phyloP scores from a whole-genome alignment of 176 grass and related monocot genomes.

The Oryza rufipogon region DNA sequence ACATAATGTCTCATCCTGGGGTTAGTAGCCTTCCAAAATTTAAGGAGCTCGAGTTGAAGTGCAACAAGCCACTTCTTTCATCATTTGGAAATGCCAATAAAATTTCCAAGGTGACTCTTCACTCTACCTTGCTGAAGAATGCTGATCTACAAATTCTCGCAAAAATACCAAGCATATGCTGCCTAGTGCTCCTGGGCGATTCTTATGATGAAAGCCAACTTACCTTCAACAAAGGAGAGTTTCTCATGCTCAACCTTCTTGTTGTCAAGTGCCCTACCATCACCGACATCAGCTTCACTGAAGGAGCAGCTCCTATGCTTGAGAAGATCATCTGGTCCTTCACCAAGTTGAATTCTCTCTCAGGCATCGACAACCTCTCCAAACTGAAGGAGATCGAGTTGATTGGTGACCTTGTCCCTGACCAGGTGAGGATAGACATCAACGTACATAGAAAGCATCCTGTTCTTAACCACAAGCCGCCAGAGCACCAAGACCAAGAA shows the following conservation, averaged over 20 bases:
- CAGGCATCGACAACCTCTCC: background rate
- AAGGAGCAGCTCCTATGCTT: background rate
- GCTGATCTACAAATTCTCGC: no score
- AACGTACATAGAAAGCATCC: no score
- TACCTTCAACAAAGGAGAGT: no score
- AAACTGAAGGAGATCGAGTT: background rate
- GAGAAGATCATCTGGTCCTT: slow-evolving; percentile 2
- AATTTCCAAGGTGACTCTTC: no score
- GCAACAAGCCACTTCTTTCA: background rate
- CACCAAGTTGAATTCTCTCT: background rate
- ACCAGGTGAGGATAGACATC: background rate
- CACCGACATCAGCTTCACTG: background rate
- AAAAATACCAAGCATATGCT: no score
- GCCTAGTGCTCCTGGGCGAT: no score
- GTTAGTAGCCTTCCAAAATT: background rate
- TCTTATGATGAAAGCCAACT: no score
- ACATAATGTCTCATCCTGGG: background rate
- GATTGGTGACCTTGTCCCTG: background rate
- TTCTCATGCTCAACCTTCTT: background rate
- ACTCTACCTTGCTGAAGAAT: no score
- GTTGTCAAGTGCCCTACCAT: background rate
- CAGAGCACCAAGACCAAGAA: no score
- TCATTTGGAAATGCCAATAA: no score
- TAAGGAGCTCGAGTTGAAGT: background rate
- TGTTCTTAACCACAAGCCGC: no score